Percentiles rank a stretch among this genome's conserved stretches.
Evolutionary conservation across 2,329 filamentous ascomycete genomes (phyloP).

Genomic region (Coniella lustricola): DNA sequence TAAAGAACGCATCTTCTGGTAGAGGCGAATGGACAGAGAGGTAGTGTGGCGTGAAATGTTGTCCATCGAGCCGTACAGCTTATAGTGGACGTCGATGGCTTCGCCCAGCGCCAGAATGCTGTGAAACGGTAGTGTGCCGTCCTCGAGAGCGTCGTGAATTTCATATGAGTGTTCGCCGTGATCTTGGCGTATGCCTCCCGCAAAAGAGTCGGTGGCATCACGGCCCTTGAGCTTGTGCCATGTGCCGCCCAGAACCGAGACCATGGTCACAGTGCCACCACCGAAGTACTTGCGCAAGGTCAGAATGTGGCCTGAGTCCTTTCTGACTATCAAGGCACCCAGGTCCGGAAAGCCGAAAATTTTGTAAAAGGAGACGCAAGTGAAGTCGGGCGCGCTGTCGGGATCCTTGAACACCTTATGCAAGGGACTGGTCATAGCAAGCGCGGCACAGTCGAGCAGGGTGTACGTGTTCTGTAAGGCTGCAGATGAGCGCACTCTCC

Average conservation of each 20-base stretch:
- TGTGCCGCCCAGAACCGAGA: conserved; percentile 41
- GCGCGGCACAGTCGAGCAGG: conserved; percentile 56
- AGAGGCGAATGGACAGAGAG: conserved; percentile 43
- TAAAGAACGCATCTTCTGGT: conserved; percentile 39
- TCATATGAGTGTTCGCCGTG: conserved; percentile 27
- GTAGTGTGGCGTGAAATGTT: conserved; percentile 51
- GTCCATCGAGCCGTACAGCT: conserved; percentile 52
- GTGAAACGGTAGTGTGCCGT: conserved; percentile 84
- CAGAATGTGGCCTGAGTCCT: conserved; percentile 47
- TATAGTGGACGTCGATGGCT: conserved; percentile 62
- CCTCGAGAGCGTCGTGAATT: conserved; percentile 56
- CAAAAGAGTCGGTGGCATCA: conserved; percentile 21
- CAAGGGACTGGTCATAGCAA: conserved; percentile 55
- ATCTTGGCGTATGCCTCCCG: conserved; percentile 3
- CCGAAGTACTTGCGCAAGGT: conserved; percentile 56
- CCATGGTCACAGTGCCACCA: conserved; percentile 59
- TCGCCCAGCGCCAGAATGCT: conserved; percentile 76
- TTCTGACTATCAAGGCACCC: conserved; percentile 52
- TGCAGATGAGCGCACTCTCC: conserved; percentile 27
- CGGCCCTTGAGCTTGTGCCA: conserved; percentile 49
- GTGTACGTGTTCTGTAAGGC: conserved; percentile 38
- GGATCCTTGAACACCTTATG: conserved; percentile 42
- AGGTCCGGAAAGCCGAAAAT: conserved; percentile 63
- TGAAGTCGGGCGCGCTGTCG: conserved; percentile 51
- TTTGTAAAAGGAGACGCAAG: conserved; percentile 56